Conservation (phyloP, 1,284 basidiomycete genomes). For the Takashimella koratensis region DNA sequence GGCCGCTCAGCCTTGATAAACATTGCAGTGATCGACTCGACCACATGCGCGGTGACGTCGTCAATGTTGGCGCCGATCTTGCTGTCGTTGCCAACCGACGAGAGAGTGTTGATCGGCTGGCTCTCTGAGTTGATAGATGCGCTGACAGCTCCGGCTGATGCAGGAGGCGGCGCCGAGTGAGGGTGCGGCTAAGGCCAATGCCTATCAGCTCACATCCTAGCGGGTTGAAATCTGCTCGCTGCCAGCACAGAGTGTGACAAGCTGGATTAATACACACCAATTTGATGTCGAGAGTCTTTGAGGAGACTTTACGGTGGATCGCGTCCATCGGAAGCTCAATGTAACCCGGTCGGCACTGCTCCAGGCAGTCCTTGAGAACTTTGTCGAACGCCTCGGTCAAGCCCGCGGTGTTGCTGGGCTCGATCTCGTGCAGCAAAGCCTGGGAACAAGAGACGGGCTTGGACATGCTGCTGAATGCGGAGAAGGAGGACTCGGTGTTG, state of each 20-base stretch:
- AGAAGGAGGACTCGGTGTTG: constrained; percentile 68
- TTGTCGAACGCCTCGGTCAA: constrained; percentile 68
- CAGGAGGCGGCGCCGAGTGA: too few relatives aligned
- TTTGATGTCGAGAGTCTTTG: constrained; percentile 62
- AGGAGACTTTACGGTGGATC: constrained; percentile 65
- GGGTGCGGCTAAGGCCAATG: too few relatives aligned
- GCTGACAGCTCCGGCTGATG: too few relatives aligned
- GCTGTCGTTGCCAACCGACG: constrained; percentile 1
- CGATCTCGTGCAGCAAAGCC: constrained; percentile 57
- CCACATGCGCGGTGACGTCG: constrained; percentile 63
- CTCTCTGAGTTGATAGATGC: neutral
- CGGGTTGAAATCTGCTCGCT: neutral
- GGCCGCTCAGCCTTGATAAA: constrained; percentile 66
- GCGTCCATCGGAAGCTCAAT: constrained; percentile 83
- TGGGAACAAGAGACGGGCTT: constrained; percentile 71
- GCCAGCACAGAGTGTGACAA: neutral
- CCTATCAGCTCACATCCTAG: too few relatives aligned
- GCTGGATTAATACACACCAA: constrained; percentile 40
- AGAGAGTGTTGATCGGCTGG: constrained; percentile 7
- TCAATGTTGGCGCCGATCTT: constrained; percentile 54
- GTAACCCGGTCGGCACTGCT: constrained; percentile 78
- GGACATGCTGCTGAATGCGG: constrained; percentile 77
- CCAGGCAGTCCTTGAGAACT: constrained; percentile 68
- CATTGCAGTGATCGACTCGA: constrained; percentile 65
- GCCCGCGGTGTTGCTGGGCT: constrained; percentile 48